phyloP scores from a whole-genome alignment of 2,329 filamentous ascomycete species.

The Fusarium anguioides region DNA sequence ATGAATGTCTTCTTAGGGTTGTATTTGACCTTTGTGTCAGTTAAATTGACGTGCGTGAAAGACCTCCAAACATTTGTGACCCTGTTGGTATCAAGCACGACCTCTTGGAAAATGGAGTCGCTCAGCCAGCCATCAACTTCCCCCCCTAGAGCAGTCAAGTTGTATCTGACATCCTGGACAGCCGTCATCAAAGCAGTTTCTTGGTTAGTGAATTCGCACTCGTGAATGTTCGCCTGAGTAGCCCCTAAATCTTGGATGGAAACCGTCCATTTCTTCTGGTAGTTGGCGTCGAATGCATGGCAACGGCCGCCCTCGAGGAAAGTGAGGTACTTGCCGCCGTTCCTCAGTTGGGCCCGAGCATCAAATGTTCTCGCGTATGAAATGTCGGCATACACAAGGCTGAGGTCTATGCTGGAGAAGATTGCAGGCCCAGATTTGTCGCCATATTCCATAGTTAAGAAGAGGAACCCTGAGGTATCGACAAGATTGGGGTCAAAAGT shows the following conservation, averaged over 20 bases:
- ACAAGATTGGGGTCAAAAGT: constrained; percentile 30
- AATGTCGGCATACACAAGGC: constrained; percentile 39
- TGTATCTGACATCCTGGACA: constrained; percentile 41
- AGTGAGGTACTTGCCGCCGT: constrained; percentile 34
- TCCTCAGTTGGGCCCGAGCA: constrained; percentile 33
- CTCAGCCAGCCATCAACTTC: constrained; percentile 38
- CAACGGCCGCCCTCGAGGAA: constrained; percentile 39
- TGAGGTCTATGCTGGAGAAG: constrained; percentile 41
- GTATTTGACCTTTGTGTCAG: constrained; percentile 35
- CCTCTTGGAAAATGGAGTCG: constrained; percentile 41
- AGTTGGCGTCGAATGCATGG: constrained; percentile 36
- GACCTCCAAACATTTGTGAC: constrained; percentile 43
- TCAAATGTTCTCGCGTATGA: constrained; percentile 34
- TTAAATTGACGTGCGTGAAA: constrained; percentile 38
- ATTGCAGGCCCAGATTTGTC: constrained; percentile 37
- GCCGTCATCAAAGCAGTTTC: constrained; percentile 38
- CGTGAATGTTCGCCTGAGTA: constrained; percentile 36
- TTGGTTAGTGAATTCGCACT: constrained; percentile 38
- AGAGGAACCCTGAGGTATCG: constrained; percentile 36
- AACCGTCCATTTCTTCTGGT: constrained; percentile 37
- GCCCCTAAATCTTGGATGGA: constrained; percentile 25
- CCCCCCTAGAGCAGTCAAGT: constrained; percentile 35
- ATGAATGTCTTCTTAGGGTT: constrained; percentile 32
- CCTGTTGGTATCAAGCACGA: constrained; percentile 37
- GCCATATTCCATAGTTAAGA: constrained; percentile 29